Conservation (phyloP, 805 yeast species). For the Maudiozyma pseudohumilis region DNA sequence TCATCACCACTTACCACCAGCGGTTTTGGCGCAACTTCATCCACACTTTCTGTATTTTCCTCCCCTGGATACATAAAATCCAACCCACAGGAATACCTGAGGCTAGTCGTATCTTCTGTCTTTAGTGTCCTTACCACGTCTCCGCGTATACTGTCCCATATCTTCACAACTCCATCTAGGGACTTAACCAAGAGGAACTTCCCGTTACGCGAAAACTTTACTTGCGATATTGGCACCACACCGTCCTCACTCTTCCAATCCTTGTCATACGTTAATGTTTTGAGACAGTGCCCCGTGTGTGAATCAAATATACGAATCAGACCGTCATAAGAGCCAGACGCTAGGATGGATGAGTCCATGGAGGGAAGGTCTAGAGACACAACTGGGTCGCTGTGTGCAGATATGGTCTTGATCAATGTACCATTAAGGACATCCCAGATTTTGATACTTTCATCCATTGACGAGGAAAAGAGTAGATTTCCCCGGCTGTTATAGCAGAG, state of each 20-base stretch:
- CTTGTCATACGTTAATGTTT: conserved; percentile 75
- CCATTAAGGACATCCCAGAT: conserved; percentile 76
- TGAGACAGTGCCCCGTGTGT: conserved; percentile 81
- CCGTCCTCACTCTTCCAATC: conserved; percentile 52
- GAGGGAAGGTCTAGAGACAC: conserved; percentile 62
- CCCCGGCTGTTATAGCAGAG: conserved; percentile 65
- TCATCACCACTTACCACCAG: conserved; percentile 25
- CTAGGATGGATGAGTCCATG: conserved; percentile 67
- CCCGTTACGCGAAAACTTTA: conserved; percentile 71
- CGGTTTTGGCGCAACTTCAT: conserved; percentile 9
- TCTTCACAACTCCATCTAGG: conserved; percentile 63
- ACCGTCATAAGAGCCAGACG: conserved; percentile 87
- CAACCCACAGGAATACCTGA: conserved; percentile 22
- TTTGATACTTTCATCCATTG: conserved; percentile 83
- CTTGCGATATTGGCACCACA: conserved; percentile 58
- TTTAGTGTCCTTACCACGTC: conserved; percentile 65
- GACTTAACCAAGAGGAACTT: conserved; percentile 68
- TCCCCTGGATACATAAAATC: conserved; percentile 18
- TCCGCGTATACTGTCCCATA: conserved; percentile 84
- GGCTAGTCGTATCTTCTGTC: neutral
- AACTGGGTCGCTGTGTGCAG: conserved; percentile 91
- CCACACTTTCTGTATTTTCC: neutral
- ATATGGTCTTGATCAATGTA: conserved; percentile 60
- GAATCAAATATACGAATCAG: conserved; percentile 80
- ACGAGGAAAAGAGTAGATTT: conserved; percentile 67